Evolutionary conservation across 805 yeast genomes (phyloP).

Genomic region (Candida boidinii): DNA sequence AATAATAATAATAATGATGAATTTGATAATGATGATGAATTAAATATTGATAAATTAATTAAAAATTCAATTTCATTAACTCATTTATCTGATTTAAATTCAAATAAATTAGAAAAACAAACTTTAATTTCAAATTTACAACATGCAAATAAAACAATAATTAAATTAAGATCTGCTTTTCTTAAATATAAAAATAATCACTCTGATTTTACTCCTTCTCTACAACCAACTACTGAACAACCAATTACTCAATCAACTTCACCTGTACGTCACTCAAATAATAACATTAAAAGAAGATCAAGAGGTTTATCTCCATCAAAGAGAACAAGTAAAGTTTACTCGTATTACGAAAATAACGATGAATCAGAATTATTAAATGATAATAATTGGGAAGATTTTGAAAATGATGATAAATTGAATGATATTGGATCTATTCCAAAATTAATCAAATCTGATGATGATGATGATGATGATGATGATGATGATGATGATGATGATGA

Average conservation of each 20-base stretch:
- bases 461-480: constrained; percentile 11
- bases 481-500: constrained; percentile 3
- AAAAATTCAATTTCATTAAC: constrained; percentile 24
- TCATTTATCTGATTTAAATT: constrained; percentile 29
- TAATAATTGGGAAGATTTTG: constrained; percentile 16
- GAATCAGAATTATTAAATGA: constrained; percentile 1
- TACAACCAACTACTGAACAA: constrained; percentile 1
- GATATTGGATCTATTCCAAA: constrained; percentile 17
- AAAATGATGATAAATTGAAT: constrained; percentile 11
- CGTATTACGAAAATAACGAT: constrained; percentile 15
- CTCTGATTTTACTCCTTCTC: background rate
- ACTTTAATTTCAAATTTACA: constrained; percentile 55
- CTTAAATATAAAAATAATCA: constrained; percentile 30
- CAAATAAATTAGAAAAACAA: constrained; percentile 52
- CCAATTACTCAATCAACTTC: no score
- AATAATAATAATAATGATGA: constrained; percentile 6
- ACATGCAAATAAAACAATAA: constrained; percentile 55
- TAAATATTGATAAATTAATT: constrained; percentile 31
- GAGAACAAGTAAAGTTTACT: constrained; percentile 7
- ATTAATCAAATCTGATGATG: constrained; percentile 11
- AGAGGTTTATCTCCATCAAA: constrained; percentile 9
- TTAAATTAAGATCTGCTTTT: constrained; percentile 45
- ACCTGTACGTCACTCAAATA: no score
- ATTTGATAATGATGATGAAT: constrained; percentile 18
- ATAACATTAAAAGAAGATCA: constrained; percentile 5